These are phyloP conservation scores for Oxytropis ochrocephala DNA, from an alignment of 306 rosid genomes.

Conservation along the genomic window DNA sequence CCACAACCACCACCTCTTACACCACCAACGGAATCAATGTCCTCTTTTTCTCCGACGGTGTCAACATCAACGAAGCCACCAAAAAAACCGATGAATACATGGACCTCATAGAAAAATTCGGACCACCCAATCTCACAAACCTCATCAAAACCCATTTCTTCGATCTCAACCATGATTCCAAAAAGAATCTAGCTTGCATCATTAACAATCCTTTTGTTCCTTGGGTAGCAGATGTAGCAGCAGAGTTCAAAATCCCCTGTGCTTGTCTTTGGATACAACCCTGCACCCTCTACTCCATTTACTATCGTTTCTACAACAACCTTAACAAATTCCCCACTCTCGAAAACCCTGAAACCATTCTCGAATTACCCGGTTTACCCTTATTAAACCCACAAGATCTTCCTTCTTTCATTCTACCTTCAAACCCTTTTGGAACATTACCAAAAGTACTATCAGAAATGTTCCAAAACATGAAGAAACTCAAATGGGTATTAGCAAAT, in stretches of 20 bases:
- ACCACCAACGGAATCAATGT: slow-evolving; percentile 35
- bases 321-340: slow-evolving; percentile 25
- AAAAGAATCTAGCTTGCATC: slow-evolving; percentile 29
- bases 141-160: slow-evolving; percentile 24
- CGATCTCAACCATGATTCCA: not conserved
- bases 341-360: not conserved
- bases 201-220: slow-evolving; percentile 48
- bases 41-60: slow-evolving; percentile 35
- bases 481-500: slow-evolving; percentile 39
- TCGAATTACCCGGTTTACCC: slow-evolving; percentile 37
- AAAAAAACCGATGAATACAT: slow-evolving; percentile 13
- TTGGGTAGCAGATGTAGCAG: slow-evolving; percentile 43
- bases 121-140: slow-evolving; percentile 32
- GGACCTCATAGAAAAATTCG: slow-evolving; percentile 15
- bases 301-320: slow-evolving; percentile 34
- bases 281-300: slow-evolving; percentile 37
- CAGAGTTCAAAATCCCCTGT: slow-evolving; percentile 30
- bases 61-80: not conserved
- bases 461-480: slow-evolving; percentile 30
- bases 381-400: slow-evolving; percentile 29
- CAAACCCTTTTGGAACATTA: slow-evolving; percentile 3
- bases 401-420: slow-evolving; percentile 45
- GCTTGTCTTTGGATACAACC: slow-evolving; percentile 59
- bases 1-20: not conserved
- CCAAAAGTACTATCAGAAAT: not conserved